phyloP scores from a whole-genome alignment of 2,329 filamentous ascomycete species.

The Cytospora piceicola region DNA sequence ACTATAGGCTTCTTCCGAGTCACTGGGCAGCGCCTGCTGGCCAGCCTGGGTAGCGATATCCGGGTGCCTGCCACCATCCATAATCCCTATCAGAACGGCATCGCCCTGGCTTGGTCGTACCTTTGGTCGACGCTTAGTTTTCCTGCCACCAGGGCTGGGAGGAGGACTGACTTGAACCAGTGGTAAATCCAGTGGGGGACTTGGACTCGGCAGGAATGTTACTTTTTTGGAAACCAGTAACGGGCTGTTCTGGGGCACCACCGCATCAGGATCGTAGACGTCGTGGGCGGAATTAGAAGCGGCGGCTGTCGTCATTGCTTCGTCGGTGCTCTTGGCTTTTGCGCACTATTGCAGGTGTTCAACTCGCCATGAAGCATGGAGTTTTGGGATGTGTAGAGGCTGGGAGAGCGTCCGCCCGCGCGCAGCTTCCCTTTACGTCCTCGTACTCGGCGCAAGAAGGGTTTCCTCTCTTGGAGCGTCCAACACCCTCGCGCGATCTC shows the following conservation, averaged over 20 bases:
- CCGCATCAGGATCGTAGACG: conserved; percentile 51
- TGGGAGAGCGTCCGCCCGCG: conserved; percentile 21
- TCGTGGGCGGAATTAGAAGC: conserved; percentile 43
- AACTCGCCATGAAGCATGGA: conserved; percentile 40
- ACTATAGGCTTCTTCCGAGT: conserved; percentile 35
- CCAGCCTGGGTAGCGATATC: conserved; percentile 66
- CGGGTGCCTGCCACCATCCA: conserved; percentile 66
- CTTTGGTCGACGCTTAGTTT: conserved; percentile 59
- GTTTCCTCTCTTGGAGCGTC: neutral
- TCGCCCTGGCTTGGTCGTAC: conserved; percentile 62
- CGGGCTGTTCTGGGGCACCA: conserved; percentile 47
- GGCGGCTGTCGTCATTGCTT: conserved; percentile 48
- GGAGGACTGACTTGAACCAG: conserved; percentile 49
- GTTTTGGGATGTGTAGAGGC: conserved; percentile 15
- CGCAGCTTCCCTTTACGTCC: conserved; percentile 13
- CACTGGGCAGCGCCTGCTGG: conserved; percentile 53
- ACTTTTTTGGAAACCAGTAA: conserved; percentile 44
- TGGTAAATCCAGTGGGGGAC: conserved; percentile 52
- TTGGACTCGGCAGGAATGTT: conserved; percentile 55
- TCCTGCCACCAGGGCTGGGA: conserved; percentile 47
- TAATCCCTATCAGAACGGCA: conserved; percentile 67
- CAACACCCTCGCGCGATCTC: neutral
- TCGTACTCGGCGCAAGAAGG: conserved; percentile 2
- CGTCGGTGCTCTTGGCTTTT: conserved; percentile 37
- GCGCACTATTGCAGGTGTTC: conserved; percentile 36